A percentile compares a stretch with the other conserved stretches of the same genome.
Conservation (phyloP, 352 stramenopile species). For the Nothophytophthora sp. region DNA sequence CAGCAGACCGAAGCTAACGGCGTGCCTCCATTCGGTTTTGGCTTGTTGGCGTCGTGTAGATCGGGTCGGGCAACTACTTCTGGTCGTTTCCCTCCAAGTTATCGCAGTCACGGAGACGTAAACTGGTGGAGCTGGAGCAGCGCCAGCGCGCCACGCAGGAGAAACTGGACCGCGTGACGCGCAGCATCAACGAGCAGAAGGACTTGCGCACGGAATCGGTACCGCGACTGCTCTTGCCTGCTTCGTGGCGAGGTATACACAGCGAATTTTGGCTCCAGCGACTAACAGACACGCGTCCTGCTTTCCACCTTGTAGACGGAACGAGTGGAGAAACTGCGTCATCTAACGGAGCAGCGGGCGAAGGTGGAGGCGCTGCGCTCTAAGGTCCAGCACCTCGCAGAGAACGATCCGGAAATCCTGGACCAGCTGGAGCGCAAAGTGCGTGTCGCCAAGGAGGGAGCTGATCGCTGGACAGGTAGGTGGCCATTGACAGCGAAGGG, state of each 20-base stretch:
- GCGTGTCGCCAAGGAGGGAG: constrained; percentile 64
- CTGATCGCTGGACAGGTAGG: constrained; percentile 79
- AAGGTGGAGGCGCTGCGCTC: constrained; percentile 47
- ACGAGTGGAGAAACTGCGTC: constrained; percentile 59
- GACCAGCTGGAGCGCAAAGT: constrained; percentile 64
- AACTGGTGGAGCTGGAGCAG: constrained; percentile 66
- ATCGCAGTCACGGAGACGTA: constrained; percentile 79
- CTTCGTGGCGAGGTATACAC: too few species aligned
- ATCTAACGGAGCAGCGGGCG: constrained; percentile 47
- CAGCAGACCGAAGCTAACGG: too few species aligned
- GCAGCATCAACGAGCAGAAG: constrained; percentile 53
- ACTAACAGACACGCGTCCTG: too few species aligned
- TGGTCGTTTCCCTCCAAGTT: constrained; percentile 88
- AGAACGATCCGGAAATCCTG: constrained; percentile 76
- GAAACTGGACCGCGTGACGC: constrained; percentile 52
- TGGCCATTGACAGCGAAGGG: background rate
- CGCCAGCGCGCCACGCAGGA: constrained; percentile 33
- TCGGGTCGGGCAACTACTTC: constrained; percentile 88
- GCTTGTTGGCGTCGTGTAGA: constrained; percentile 27
- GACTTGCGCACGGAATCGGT: constrained; percentile 61
- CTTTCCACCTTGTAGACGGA: constrained; percentile 43
- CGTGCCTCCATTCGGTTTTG: background rate
- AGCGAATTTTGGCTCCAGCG: too few species aligned
- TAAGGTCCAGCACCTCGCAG: constrained; percentile 64
- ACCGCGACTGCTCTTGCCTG: background rate